Base-by-base conservation (phyloP, 805 yeast species). In the Metschnikowia cerradonensis region DNA sequence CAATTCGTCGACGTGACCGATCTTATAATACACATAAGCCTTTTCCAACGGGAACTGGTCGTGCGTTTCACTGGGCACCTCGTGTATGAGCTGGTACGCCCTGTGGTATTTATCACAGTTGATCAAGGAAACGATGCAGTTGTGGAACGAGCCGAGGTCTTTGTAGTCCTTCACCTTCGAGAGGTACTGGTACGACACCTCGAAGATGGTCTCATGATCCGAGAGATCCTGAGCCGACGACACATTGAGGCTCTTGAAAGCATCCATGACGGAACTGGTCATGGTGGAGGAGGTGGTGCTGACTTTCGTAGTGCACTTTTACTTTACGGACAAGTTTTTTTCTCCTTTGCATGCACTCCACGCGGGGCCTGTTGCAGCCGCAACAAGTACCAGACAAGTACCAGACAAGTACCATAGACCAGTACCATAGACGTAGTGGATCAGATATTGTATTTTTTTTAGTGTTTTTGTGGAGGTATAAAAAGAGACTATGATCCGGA, bases 1-100 rank as follows among this genome's bases (percentile, higher is more conserved):
- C 45, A 64, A 55, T 36, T 49, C 58, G 6, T 56, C 70, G 32
- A 75, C 63, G 42, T 75, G 61, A 19, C 84, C 87, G 5, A 77
- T 59, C 54, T 83, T 80, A 66, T 86, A 86, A 59, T 76, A 76
- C 6, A 83, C 70, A 59, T 86, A 86, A 2, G 84, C 82, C 30
- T 72, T 68, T 59, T 82, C 88, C 52, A 84, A 61, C 1, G 74
- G 60, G 32, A 78, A 67, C 20, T 64, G 61, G 14, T 55, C 59
- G 11, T 67, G 68, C 31, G 72, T 61, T 6, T 70, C 74, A 15
- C 68, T 70, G 1, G 75, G 65, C 15, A 72, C 69, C 37, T 71
- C 64, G 17, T 68, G 60, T 42, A 84, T 61, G 35, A 78, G 56
- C 48, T 73, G 68, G 17, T 66, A 56, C 0, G 87, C 89, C 45